Conservation (phyloP, 2,329 filamentous ascomycete species). For the Coniosporium tulheliwenetii region DNA sequence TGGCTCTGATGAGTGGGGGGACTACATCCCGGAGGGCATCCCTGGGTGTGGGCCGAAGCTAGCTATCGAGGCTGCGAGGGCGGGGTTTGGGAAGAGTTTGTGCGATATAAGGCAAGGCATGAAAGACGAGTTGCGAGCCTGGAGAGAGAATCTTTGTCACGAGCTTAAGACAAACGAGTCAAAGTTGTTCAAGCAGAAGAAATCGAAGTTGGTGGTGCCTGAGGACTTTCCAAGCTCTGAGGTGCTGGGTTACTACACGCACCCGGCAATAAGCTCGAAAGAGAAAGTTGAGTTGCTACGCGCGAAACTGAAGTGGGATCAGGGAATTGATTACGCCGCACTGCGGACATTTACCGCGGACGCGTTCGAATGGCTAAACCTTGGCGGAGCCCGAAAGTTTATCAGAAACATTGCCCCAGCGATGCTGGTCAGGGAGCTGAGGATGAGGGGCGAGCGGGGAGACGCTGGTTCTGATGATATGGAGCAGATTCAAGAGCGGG, state of each 20-base stretch:
- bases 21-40: constrained; percentile 81
- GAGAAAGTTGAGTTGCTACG: constrained; percentile 40
- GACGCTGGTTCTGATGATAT: constrained; percentile 10
- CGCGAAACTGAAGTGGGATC: constrained; percentile 42
- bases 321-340: constrained; percentile 45
- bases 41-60: constrained; percentile 75
- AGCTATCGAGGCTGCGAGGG: constrained; percentile 77
- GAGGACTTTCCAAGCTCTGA: constrained; percentile 66
- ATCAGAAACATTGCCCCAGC: constrained; percentile 66
- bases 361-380: constrained; percentile 74
- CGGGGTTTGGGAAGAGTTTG: constrained; percentile 67
- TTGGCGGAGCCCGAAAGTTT: constrained; percentile 68
- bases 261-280: constrained; percentile 61
- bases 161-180: constrained; percentile 76
- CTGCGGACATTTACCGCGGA: constrained; percentile 62
- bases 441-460: constrained; percentile 16
- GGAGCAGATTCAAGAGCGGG: constrained; percentile 27
- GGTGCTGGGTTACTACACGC: constrained; percentile 73
- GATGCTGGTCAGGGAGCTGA: constrained; percentile 47
- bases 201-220: constrained; percentile 60
- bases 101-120: constrained; percentile 50
- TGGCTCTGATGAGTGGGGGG: constrained; percentile 93
- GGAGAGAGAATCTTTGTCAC: constrained; percentile 56
- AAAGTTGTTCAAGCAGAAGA: constrained; percentile 61
- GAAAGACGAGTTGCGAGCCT: constrained; percentile 42